A percentile compares a stretch with the other conserved stretches of the same genome.
Conservation (phyloP, 768 basidiomycete genomes). For the Mycena capillaripes region DNA sequence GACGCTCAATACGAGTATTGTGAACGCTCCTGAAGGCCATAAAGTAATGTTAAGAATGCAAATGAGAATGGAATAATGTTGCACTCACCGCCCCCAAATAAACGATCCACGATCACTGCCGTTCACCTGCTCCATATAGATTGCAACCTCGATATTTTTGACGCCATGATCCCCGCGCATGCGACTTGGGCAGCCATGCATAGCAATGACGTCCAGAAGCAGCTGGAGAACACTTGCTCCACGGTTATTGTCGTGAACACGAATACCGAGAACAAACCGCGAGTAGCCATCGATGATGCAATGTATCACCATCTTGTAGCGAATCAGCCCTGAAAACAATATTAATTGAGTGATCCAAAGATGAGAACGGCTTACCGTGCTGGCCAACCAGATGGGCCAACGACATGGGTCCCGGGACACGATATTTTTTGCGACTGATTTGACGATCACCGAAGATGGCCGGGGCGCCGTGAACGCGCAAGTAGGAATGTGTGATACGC, state of each 20-base stretch:
- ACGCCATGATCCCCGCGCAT: constrained; percentile 33
- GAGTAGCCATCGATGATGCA: constrained; percentile 49
- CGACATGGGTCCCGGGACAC: constrained; percentile 43
- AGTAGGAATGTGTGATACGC: constrained; percentile 25
- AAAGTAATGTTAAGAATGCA: neutral
- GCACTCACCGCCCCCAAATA: constrained; percentile 22
- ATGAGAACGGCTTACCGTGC: constrained; percentile 36
- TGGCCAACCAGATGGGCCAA: constrained; percentile 49
- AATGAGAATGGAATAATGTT: neutral
- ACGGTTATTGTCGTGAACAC: constrained; percentile 17
- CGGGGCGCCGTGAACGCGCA: too few relatives aligned
- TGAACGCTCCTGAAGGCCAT: constrained; percentile 30
- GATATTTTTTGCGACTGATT: constrained; percentile 38
- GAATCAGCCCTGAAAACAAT: constrained; percentile 37
- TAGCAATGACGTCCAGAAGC: constrained; percentile 19
- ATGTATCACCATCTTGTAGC: constrained; percentile 46
- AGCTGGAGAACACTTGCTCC: constrained; percentile 3
- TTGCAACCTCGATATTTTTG: constrained; percentile 19
- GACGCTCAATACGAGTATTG: constrained; percentile 38
- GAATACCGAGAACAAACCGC: constrained; percentile 15
- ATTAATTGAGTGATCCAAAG: neutral
- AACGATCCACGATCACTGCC: constrained; percentile 16
- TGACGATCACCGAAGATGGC: constrained; percentile 29
- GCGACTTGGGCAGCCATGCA: constrained; percentile 50
- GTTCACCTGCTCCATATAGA: neutral